Conservation (phyloP, 2,329 filamentous ascomycete genomes). For the Diplodia corticola region DNA sequence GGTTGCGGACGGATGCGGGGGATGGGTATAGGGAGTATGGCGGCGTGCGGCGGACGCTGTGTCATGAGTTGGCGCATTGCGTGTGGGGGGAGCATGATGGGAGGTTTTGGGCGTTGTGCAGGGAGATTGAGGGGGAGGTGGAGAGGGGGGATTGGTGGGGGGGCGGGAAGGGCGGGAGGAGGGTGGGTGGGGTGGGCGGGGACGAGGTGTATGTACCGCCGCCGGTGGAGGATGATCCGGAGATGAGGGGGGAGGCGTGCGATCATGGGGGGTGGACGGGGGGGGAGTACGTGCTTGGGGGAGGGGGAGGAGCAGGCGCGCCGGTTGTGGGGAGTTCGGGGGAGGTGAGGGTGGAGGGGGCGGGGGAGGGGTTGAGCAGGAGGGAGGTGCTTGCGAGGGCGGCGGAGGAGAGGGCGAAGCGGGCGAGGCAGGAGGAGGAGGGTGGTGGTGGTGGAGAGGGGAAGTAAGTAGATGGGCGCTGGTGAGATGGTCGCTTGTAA, state of each 20-base stretch:
- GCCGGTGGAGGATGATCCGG: constrained; percentile 1
- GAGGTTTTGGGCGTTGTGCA: constrained; percentile 86
- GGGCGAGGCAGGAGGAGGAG: constrained; percentile 45
- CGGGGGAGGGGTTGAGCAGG: constrained; percentile 58
- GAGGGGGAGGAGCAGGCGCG: constrained; percentile 29
- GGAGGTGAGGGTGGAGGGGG: constrained; percentile 27
- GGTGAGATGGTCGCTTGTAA: too few species aligned
- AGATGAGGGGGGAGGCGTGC: constrained; percentile 32
- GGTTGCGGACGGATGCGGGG: constrained; percentile 88
- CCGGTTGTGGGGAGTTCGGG: constrained; percentile 31
- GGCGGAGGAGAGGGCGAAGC: constrained; percentile 66
- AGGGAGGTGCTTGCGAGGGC: constrained; percentile 75
- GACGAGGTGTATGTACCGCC: constrained; percentile 38
- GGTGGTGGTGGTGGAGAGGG: constrained; percentile 34
- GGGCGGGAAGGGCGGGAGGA: constrained; percentile 58
- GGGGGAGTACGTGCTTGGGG: constrained; percentile 42
- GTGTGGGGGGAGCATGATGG: constrained; percentile 81
- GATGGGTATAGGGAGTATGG: constrained; percentile 93
- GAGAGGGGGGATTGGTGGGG: constrained; percentile 74
- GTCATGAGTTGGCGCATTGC: constrained; percentile 94
- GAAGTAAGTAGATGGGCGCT: neutral
- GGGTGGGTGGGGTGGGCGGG: constrained; percentile 28
- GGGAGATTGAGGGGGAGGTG: constrained; percentile 85
- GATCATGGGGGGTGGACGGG: constrained; percentile 49
- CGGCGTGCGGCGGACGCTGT: constrained; percentile 86